Evolutionary conservation across 1,284 basidiomycete genomes (phyloP).

Genomic region (Kalmanozyma brasiliensis): DNA sequence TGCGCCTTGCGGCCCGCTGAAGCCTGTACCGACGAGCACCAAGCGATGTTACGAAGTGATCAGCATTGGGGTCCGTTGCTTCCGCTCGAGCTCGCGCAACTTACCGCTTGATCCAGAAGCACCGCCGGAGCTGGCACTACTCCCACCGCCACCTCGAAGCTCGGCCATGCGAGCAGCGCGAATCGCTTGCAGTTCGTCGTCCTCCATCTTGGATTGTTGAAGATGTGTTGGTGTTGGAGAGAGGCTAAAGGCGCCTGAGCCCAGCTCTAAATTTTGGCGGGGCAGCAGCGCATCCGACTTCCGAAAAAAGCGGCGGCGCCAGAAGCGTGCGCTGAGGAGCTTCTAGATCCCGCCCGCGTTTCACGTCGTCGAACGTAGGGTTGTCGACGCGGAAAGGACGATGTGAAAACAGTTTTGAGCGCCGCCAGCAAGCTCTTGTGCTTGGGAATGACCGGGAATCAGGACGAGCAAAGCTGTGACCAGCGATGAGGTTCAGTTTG

Average conservation of each 20-base stretch:
- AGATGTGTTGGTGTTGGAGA: slow-evolving; percentile 7
- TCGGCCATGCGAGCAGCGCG: slow-evolving; percentile 65
- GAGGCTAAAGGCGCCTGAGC: background rate
- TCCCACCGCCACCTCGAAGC: slow-evolving; percentile 46
- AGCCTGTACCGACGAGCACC: slow-evolving; percentile 1
- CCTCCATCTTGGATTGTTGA: slow-evolving; percentile 55
- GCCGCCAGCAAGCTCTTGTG: too few relatives aligned
- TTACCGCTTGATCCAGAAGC: slow-evolving; percentile 21
- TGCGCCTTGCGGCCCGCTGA: slow-evolving; percentile 36
- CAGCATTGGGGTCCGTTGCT: too few relatives aligned
- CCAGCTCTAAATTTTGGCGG: slow-evolving; percentile 4
- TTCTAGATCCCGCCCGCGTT: too few relatives aligned
- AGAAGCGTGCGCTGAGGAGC: too few relatives aligned
- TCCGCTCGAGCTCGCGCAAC: too few relatives aligned
- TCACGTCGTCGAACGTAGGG: too few relatives aligned
- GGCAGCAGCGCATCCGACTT: slow-evolving; percentile 1
- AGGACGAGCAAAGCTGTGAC: too few relatives aligned
- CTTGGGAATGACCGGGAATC: too few relatives aligned
- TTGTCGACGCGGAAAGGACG: too few relatives aligned
- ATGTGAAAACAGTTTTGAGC: too few relatives aligned
- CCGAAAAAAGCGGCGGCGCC: slow-evolving; percentile 1
- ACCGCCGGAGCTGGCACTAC: slow-evolving; percentile 24
- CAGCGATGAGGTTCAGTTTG: too few relatives aligned
- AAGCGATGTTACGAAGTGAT: too few relatives aligned
- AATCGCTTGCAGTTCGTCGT: slow-evolving; percentile 67